These are phyloP conservation scores for Metschnikowia picachoensis DNA, from an alignment of 805 yeast genomes.

Conservation along the genomic window DNA sequence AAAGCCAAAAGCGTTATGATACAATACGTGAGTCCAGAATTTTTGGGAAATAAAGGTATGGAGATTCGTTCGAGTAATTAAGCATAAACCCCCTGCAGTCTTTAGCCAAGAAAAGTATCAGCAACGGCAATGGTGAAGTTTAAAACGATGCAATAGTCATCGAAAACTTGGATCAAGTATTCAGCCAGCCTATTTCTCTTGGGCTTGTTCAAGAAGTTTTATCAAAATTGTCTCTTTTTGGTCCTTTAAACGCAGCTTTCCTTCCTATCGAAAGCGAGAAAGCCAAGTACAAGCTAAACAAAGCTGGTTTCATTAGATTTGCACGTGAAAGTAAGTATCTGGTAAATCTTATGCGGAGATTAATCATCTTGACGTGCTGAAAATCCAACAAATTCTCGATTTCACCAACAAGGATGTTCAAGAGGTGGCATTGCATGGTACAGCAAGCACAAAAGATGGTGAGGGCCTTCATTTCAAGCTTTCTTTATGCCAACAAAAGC, in stretches of 20 bases:
- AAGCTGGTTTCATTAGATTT: slow-evolving; percentile 49
- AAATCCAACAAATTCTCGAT: slow-evolving; percentile 43
- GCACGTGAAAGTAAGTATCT: slow-evolving; percentile 28
- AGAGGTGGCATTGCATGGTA: slow-evolving; percentile 10
- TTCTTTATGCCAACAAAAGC: slow-evolving; percentile 36
- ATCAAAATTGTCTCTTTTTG: slow-evolving; percentile 42
- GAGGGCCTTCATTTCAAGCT: slow-evolving; percentile 17
- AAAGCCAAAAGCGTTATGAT: too few relatives aligned
- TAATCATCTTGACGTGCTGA: slow-evolving; percentile 43
- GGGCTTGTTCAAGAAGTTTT: slow-evolving; percentile 30
- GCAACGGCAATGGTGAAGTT: too few relatives aligned
- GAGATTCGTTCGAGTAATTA: too few relatives aligned
- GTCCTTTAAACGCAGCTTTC: slow-evolving; percentile 47
- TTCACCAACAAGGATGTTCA: slow-evolving; percentile 32
- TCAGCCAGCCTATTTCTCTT: slow-evolving; percentile 33
- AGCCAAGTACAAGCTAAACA: slow-evolving; percentile 32
- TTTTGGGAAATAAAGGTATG: too few relatives aligned
- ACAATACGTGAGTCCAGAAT: too few relatives aligned
- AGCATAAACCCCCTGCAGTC: too few relatives aligned
- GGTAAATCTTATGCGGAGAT: slow-evolving; percentile 45
- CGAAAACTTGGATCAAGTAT: slow-evolving; percentile 50
- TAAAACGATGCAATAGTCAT: slow-evolving; percentile 25
- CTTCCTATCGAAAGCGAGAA: slow-evolving; percentile 44
- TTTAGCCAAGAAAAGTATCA: too few relatives aligned
- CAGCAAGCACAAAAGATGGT: background rate